These are phyloP conservation scores for Golubevia pallescens DNA, from an alignment of 1,284 basidiomycete genomes.

Conservation along the genomic window DNA sequence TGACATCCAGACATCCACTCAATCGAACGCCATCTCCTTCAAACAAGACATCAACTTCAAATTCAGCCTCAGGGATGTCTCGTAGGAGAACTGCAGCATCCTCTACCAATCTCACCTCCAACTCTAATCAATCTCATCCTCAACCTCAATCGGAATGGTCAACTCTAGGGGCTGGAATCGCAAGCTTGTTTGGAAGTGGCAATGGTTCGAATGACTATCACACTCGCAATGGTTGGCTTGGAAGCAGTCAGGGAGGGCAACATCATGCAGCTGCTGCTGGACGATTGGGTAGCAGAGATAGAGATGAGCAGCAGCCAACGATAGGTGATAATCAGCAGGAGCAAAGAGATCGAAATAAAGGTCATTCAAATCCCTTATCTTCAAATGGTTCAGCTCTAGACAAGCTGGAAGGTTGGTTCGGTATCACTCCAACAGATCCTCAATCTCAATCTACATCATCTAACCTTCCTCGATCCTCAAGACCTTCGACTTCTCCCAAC, in stretches of 20 bases:
- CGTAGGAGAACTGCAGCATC: not conserved
- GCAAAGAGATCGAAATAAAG: not conserved
- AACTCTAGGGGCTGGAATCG: not conserved
- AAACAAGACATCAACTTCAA: not conserved
- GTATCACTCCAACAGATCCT: conserved; percentile 12
- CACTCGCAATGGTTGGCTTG: no score
- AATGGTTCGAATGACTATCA: not conserved
- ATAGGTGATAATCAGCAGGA: not conserved
- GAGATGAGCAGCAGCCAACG: not conserved
- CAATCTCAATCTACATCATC: not conserved
- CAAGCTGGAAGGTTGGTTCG: conserved; percentile 47
- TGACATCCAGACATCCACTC: not conserved
- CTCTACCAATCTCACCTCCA: not conserved
- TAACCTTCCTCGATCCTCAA: not conserved
- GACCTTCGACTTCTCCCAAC: conserved; percentile 3
- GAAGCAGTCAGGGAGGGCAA: not conserved
- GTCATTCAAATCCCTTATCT: not conserved
- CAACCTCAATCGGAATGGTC: not conserved
- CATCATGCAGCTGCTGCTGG: no score
- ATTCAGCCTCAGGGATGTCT: not conserved
- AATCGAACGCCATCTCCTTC: not conserved
- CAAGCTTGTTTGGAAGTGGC: not conserved
- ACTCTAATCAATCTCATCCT: not conserved
- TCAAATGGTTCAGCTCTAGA: conserved; percentile 20
- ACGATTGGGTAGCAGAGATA: no score